Evolutionary conservation across 2,329 filamentous ascomycete species (phyloP).

Genomic region (Fonsecaea nubica): DNA sequence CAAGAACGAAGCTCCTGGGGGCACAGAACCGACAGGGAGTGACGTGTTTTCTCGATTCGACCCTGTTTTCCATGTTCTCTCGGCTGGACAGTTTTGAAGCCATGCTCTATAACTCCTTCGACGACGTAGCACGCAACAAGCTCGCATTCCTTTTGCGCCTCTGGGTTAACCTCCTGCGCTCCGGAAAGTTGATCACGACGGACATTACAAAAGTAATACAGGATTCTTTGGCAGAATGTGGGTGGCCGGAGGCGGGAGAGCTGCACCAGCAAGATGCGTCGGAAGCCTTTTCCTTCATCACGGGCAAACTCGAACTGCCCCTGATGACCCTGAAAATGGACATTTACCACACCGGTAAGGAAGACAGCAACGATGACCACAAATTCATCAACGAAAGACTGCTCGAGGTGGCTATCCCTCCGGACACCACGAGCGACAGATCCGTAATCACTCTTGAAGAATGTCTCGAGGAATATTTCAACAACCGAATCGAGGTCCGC

Average conservation of each 20-base stretch:
- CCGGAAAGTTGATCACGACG: slow-evolving; percentile 80
- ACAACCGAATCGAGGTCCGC: slow-evolving; percentile 87
- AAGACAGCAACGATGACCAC: slow-evolving; percentile 83
- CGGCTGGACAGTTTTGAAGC: slow-evolving; percentile 89
- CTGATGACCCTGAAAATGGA: slow-evolving; percentile 91
- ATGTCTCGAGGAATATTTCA: slow-evolving; percentile 93
- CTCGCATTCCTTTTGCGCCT: slow-evolving; percentile 79
- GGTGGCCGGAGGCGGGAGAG: slow-evolving; percentile 80
- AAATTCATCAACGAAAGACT: slow-evolving; percentile 92
- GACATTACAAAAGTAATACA: slow-evolving; percentile 89
- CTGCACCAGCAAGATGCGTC: slow-evolving; percentile 93
- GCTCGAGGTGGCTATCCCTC: slow-evolving; percentile 86
- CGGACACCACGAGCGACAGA: slow-evolving; percentile 64
- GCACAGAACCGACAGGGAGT: slow-evolving; percentile 85
- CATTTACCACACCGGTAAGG: slow-evolving; percentile 88
- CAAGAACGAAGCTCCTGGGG: slow-evolving; percentile 74
- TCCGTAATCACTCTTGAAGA: slow-evolving; percentile 81
- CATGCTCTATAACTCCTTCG: slow-evolving; percentile 81
- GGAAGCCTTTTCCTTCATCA: slow-evolving; percentile 94
- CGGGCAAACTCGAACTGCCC: slow-evolving; percentile 84
- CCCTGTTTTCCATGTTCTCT: slow-evolving; percentile 96
- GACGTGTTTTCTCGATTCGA: slow-evolving; percentile 91
- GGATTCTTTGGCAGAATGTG: slow-evolving; percentile 79
- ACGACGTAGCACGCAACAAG: slow-evolving; percentile 73
- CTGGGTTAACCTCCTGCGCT: slow-evolving; percentile 91